phyloP scores from a whole-genome alignment of 208 protist genomes.

The Trypanosoma rangeli region DNA sequence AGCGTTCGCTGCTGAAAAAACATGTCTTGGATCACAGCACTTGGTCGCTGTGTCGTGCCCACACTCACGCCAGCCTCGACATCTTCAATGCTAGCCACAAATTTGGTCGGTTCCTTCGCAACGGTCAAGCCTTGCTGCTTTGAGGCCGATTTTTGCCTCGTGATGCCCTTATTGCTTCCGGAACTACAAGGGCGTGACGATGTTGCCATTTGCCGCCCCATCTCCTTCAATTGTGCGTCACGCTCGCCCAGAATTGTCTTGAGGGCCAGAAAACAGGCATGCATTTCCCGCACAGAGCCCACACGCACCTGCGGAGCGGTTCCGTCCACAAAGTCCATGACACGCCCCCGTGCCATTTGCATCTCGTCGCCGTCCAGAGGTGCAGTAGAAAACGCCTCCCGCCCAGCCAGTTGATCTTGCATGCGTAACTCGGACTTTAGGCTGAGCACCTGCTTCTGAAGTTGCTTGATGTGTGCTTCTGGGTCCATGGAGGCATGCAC shows the following conservation, averaged over 20 bases:
- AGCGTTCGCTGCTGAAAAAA: conserved; percentile 18
- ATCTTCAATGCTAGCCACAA: conserved; percentile 37
- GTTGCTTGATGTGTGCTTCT: conserved; percentile 58
- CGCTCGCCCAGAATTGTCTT: conserved; percentile 40
- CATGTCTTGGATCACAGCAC: conserved; percentile 16
- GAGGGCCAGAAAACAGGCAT: conserved; percentile 80
- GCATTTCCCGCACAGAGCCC: conserved; percentile 75
- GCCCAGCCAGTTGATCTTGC: conserved; percentile 80
- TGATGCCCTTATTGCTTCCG: background rate
- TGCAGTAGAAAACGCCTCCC: conserved; percentile 17
- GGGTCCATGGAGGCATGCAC: conserved; percentile 74
- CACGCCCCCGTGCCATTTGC: conserved; percentile 47
- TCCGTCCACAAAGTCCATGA: conserved; percentile 71
- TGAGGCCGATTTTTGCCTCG: background rate
- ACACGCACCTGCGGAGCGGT: conserved; percentile 62
- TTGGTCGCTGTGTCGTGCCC: conserved; percentile 31
- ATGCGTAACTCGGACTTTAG: conserved; percentile 91
- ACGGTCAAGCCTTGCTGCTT: conserved; percentile 10
- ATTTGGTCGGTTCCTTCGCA: conserved; percentile 8
- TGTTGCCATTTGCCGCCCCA: conserved; percentile 28
- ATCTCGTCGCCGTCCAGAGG: conserved; percentile 69
- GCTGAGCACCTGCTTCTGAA: conserved; percentile 79
- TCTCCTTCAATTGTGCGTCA: conserved; percentile 32
- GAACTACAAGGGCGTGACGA: conserved; percentile 11
- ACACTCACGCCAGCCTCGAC: conserved; percentile 35